phyloP scores from a whole-genome alignment of 2,329 filamentous ascomycete species.

The Penicillium aurantiogriseum region DNA sequence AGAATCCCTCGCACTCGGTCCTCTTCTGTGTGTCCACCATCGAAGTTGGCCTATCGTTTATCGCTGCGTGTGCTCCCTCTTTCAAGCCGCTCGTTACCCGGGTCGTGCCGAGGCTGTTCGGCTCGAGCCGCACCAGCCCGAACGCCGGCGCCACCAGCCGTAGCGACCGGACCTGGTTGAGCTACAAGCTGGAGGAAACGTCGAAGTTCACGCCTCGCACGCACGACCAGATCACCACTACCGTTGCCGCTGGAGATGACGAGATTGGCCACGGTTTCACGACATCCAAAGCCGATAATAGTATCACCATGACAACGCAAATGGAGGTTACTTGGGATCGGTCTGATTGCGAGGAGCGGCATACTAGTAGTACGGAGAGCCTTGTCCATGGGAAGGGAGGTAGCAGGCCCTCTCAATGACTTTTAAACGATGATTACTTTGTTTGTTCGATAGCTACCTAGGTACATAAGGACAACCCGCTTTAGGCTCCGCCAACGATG shows the following conservation, averaged over 20 bases:
- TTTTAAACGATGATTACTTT: too few species aligned
- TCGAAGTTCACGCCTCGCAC: not conserved
- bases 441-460: too few species aligned
- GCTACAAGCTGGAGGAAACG: conserved; percentile 5
- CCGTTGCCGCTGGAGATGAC: not conserved
- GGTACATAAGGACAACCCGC: too few species aligned
- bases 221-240: not conserved
- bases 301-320: conserved; percentile 8
- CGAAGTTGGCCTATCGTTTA: conserved; percentile 8
- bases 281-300: not conserved
- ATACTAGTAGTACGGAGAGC: conserved; percentile 9
- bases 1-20: conserved; percentile 3
- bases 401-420: not conserved
- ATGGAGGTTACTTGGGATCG: conserved; percentile 12
- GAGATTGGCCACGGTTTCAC: not conserved
- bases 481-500: too few species aligned
- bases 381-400: not conserved
- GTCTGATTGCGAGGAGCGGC: not conserved
- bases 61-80: conserved; percentile 9
- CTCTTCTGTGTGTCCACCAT: conserved; percentile 12
- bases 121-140: conserved; percentile 1
- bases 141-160: not conserved
- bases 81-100: conserved; percentile 8
- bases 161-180: not conserved
- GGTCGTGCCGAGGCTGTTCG: conserved; percentile 2